Conservation (phyloP, 2,329 filamentous ascomycete genomes). For the Endoconidiophora laricicola region DNA sequence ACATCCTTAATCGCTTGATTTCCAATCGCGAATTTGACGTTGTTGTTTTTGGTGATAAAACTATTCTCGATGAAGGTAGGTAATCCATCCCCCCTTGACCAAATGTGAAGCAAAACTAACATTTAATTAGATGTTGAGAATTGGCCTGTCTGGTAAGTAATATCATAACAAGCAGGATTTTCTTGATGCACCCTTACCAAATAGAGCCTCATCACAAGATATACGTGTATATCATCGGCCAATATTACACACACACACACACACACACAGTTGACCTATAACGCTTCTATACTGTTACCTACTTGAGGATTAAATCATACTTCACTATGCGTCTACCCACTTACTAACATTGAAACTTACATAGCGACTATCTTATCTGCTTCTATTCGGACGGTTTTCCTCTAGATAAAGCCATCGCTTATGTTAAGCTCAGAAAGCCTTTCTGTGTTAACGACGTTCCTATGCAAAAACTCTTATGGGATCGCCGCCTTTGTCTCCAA, state of each 20-base stretch:
- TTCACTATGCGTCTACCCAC: background rate
- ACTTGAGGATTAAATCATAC: too few species aligned
- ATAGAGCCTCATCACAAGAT: background rate
- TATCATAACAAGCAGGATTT: background rate
- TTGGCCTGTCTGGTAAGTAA: conserved; percentile 67
- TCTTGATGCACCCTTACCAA: background rate
- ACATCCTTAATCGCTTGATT: conserved; percentile 85
- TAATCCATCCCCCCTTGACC: conserved; percentile 1
- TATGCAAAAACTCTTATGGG: conserved; percentile 96
- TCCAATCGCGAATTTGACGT: conserved; percentile 89
- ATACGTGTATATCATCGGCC: background rate
- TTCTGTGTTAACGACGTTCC: conserved; percentile 96
- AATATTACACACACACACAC: too few species aligned
- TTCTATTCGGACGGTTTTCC: conserved; percentile 98
- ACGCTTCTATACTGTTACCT: too few species aligned
- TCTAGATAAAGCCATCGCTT: conserved; percentile 89
- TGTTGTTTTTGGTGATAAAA: conserved; percentile 95
- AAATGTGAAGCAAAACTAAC: conserved; percentile 2
- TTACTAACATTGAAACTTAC: conserved; percentile 2
- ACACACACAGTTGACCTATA: too few species aligned
- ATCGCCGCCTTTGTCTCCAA: conserved; percentile 72
- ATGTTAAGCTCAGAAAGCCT: conserved; percentile 80
- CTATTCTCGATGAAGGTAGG: conserved; percentile 79
- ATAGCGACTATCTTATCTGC: conserved; percentile 78
- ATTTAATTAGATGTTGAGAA: conserved; percentile 57